Conservation (phyloP, 441 rosid genomes). For the Capsella rubella region DNA sequence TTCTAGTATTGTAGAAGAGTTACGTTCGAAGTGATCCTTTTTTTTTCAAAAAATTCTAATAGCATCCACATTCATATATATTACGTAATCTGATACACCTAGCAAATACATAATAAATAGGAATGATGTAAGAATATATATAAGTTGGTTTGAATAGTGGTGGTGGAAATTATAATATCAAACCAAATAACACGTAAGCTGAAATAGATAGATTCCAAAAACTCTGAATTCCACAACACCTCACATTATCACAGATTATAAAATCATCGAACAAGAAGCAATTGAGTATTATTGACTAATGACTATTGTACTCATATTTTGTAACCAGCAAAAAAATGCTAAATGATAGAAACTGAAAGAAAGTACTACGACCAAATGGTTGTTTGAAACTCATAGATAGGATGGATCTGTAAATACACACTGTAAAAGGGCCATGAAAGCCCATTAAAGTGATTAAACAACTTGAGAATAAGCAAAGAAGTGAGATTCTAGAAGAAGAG, state of each 20-base stretch:
- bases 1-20: neutral
- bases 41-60: too few relatives aligned
- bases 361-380: neutral
- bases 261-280: constrained; percentile 16
- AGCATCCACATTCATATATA: neutral
- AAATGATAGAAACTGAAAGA: neutral
- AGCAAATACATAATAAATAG: constrained; percentile 6
- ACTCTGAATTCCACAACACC: neutral
- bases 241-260: constrained; percentile 22
- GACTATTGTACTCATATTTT: neutral
- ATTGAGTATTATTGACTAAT: neutral
- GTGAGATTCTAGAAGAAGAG: constrained; percentile 40
- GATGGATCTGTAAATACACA: neutral
- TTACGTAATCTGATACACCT: neutral
- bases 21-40: neutral
- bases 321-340: neutral
- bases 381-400: neutral
- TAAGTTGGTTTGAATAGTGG: neutral
- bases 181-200: constrained; percentile 9
- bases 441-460: neutral
- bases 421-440: constrained; percentile 22
- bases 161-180: neutral
- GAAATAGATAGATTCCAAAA: constrained; percentile 1
- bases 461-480: neutral
- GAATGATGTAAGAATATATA: neutral